Conservation (phyloP, 345 rosid species). For the rapeseed (Brassica napus) region DNA sequence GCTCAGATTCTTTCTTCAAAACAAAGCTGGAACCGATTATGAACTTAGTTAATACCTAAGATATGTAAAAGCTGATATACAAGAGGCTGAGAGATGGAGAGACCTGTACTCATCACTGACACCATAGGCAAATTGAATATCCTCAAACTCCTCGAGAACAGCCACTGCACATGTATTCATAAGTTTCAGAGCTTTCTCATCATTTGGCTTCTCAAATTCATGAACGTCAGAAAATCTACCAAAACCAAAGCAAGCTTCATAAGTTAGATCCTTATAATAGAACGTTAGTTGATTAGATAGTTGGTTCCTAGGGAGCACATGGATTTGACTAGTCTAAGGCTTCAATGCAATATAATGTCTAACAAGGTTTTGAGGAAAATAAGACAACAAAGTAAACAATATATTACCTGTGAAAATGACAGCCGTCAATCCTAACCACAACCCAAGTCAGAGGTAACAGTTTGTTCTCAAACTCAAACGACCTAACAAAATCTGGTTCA, state of each 20-base stretch:
- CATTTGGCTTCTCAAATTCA: slow-evolving; percentile 88
- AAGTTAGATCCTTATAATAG: slow-evolving; percentile 33
- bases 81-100: slow-evolving; percentile 24
- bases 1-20: slow-evolving; percentile 60
- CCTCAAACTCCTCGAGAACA: slow-evolving; percentile 66
- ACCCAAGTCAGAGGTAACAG: slow-evolving; percentile 81
- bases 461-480: slow-evolving; percentile 71
- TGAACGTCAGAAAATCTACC: slow-evolving; percentile 80
- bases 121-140: slow-evolving; percentile 73
- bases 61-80: background rate
- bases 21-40: slow-evolving; percentile 74
- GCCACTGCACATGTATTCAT: slow-evolving; percentile 55
- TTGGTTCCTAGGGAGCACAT: slow-evolving; percentile 1
- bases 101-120: slow-evolving; percentile 92
- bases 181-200: slow-evolving; percentile 80
- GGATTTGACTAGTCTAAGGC: slow-evolving; percentile 5
- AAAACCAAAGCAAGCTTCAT: slow-evolving; percentile 37
- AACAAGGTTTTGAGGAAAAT: background rate
- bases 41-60: background rate
- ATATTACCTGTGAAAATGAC: slow-evolving; percentile 88
- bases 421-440: slow-evolving; percentile 87
- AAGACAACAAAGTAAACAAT: background rate
- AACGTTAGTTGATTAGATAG: background rate
- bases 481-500: slow-evolving; percentile 61
- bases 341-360: slow-evolving; percentile 5